Conservation (phyloP, 495 filamentous ascomycete species). For the Talaromyces ruber region DNA sequence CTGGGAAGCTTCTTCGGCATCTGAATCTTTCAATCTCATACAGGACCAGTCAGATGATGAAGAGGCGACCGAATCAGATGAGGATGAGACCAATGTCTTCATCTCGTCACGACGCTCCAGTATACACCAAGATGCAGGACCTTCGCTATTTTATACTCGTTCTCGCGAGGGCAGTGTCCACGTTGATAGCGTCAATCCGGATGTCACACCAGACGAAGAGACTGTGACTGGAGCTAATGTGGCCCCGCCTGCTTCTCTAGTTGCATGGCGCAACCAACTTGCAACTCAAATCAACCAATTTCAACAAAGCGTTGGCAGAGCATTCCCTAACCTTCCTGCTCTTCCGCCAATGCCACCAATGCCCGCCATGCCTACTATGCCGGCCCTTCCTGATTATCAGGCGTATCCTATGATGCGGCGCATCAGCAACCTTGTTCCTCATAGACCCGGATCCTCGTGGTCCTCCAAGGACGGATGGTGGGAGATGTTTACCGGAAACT, state of each 20-base stretch:
- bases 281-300: slow-evolving; percentile 71
- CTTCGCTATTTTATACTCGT: slow-evolving; percentile 14
- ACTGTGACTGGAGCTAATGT: slow-evolving; percentile 26
- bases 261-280: slow-evolving; percentile 69
- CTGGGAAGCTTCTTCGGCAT: slow-evolving; percentile 45
- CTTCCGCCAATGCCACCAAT: slow-evolving; percentile 50
- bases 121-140: slow-evolving; percentile 28
- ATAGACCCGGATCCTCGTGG: slow-evolving; percentile 36
- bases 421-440: slow-evolving; percentile 65
- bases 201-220: slow-evolving; percentile 19
- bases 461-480: slow-evolving; percentile 56
- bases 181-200: slow-evolving; percentile 6
- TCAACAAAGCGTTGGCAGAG: slow-evolving; percentile 62
- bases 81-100: slow-evolving; percentile 27
- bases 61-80: slow-evolving; percentile 22
- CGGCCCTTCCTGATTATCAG: slow-evolving; percentile 60
- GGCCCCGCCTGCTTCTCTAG: slow-evolving; percentile 53
- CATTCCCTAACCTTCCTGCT: slow-evolving; percentile 56
- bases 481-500: slow-evolving; percentile 51
- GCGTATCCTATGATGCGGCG: slow-evolving; percentile 62
- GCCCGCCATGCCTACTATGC: slow-evolving; percentile 25
- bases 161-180: slow-evolving; percentile 16
- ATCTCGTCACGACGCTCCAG: slow-evolving; percentile 38
- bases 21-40: slow-evolving; percentile 29
- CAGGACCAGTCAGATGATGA: slow-evolving; percentile 42